Conservation (phyloP, 495 filamentous ascomycete genomes). For the Lasiosphaeria hispida region DNA sequence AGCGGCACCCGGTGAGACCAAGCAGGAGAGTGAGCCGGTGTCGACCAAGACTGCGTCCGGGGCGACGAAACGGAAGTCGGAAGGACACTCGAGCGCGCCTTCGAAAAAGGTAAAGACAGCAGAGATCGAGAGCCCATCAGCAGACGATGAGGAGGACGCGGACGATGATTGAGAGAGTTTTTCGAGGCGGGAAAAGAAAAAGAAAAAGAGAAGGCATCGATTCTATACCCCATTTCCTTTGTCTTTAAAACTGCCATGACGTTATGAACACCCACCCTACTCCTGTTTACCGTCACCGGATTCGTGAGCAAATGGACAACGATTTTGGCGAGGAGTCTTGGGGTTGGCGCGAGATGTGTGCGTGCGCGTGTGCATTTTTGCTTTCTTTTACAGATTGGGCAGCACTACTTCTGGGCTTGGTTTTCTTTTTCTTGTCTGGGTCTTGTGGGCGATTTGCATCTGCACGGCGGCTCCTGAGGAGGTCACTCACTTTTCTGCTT, state of each 20-base stretch:
- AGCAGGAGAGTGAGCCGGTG: constrained; percentile 22
- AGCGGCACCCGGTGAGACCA: constrained; percentile 29
- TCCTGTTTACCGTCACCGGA: constrained; percentile 23
- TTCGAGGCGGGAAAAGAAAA: constrained; percentile 13
- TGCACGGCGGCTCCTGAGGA: constrained; percentile 16
- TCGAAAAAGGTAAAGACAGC: constrained; percentile 56
- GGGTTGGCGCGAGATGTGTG: constrained; percentile 10
- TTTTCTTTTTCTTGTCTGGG: constrained; percentile 8
- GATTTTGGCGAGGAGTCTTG: constrained; percentile 29
- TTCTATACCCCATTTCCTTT: constrained; percentile 31
- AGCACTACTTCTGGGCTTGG: constrained; percentile 10
- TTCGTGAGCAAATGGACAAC: constrained; percentile 19
- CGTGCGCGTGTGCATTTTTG: not conserved
- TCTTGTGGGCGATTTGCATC: constrained; percentile 17
- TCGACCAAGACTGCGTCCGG: constrained; percentile 38
- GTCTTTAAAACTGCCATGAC: constrained; percentile 27
- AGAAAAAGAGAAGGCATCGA: constrained; percentile 1
- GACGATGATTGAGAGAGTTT: constrained; percentile 36
- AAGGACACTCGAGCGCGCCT: constrained; percentile 42
- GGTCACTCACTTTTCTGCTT: constrained; percentile 18
- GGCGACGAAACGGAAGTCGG: constrained; percentile 45
- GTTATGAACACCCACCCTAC: constrained; percentile 35
- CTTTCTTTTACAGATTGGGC: constrained; percentile 20
- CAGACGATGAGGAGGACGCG: constrained; percentile 53
- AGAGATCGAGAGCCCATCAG: constrained; percentile 40